phyloP scores from a whole-genome alignment of 1,139 yeast genomes.

The Kodamaea arcana region DNA sequence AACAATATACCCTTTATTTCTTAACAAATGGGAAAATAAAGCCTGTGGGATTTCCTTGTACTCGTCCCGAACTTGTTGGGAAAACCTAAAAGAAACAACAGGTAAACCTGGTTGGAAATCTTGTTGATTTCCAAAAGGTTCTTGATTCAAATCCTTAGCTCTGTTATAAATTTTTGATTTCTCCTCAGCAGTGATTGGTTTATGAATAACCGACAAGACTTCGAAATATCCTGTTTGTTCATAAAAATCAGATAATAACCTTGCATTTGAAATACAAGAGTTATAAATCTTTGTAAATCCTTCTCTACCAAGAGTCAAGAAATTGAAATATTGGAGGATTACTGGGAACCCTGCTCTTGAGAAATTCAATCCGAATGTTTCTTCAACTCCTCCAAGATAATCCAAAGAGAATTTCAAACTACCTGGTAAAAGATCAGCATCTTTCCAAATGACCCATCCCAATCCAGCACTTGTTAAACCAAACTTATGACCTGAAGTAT shows the following conservation, averaged over 20 bases:
- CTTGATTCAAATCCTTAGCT: slow-evolving; percentile 15
- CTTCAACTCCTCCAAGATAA: slow-evolving; percentile 87
- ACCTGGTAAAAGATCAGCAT: slow-evolving; percentile 59
- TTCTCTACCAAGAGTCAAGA: slow-evolving; percentile 61
- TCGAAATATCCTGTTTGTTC: slow-evolving; percentile 67
- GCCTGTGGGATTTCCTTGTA: slow-evolving; percentile 88
- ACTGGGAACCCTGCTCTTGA: slow-evolving; percentile 93
- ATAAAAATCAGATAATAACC: slow-evolving; percentile 60
- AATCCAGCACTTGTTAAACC: slow-evolving; percentile 88
- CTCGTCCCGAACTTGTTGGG: slow-evolving; percentile 49
- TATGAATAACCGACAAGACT: slow-evolving; percentile 75
- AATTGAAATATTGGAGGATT: slow-evolving; percentile 79
- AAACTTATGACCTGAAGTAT: slow-evolving; percentile 92
- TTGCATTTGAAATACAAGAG: slow-evolving; percentile 63
- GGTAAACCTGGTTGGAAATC: slow-evolving; percentile 74
- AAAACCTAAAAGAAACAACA: slow-evolving; percentile 79
- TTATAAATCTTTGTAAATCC: slow-evolving; percentile 68
- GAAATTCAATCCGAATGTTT: slow-evolving; percentile 80
- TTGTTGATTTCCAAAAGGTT: slow-evolving; percentile 9
- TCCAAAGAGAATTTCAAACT: slow-evolving; percentile 72
- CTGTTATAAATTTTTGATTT: slow-evolving; percentile 19
- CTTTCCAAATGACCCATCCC: slow-evolving; percentile 90
- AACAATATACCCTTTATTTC: slow-evolving; percentile 81
- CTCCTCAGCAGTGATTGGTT: slow-evolving; percentile 27
- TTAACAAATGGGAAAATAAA: slow-evolving; percentile 63